Base-by-base conservation (phyloP, 305 asterid genomes). In the Fraxinus platypoda region DNA sequence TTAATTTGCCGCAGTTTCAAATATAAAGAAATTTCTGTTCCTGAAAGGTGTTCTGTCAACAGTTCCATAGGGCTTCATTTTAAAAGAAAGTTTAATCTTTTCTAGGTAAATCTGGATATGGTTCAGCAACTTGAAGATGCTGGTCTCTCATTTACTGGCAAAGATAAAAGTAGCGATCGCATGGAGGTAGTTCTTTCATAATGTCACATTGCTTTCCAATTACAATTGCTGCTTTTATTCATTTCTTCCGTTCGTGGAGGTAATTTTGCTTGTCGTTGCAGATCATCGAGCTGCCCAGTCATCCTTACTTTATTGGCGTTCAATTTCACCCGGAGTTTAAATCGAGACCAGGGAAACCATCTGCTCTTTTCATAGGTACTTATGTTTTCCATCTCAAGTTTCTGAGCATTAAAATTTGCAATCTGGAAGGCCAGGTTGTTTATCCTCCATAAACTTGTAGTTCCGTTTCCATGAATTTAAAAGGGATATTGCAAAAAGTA, bases 261-360 rank as follows among this genome's bases (percentile, higher is more conserved):
- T 70, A 25, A 43, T 75, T 84, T 21, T 75, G 21, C 77, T 74
- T 46, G 75, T 75, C 64, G 2, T 30, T 85, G 88, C 92, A 95
- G 99, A 91, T 95, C 81, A 81, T 94, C 78, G 99, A 95, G 91
- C 89, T 95, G 74, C 89, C 92, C 30, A 83, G 75, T 81, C 97
- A 95, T 89, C 98, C 99, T 59, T 95, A 88, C 87, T 95, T 94
- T 77, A 75, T 95, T 2, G 99, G 97, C 1, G 99, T 88, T 73
- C 99, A 95, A 78, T 95, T 95, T 87, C 99, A 94, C 83, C 99
- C 99, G 0, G 99, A 95, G 84, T 95, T 92, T 54, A 94, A 92
- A 90, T 94, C 99, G 76, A 91, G 99, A 88, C 99, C 98, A 7
- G 97, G 96, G 84, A 93, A 88, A 66, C 99, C 99, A 75, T 95